These are phyloP conservation scores for Trapa incisa DNA, from an alignment of 345 rosid genomes.

Conservation along the genomic window DNA sequence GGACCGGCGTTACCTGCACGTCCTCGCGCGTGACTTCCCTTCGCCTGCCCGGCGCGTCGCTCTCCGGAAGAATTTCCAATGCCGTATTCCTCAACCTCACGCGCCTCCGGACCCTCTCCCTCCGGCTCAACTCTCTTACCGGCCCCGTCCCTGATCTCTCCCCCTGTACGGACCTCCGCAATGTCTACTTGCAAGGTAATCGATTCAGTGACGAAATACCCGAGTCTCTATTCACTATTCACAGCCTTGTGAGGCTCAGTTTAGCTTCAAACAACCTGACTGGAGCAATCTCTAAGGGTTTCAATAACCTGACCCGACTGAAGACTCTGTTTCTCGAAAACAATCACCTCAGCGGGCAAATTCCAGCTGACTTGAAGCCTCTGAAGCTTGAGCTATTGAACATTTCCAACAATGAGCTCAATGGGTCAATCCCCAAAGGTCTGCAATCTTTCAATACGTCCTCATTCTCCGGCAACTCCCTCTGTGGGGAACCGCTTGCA, in stretches of 20 bases:
- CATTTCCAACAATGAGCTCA: constrained; percentile 27
- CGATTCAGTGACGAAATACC: constrained; percentile 70
- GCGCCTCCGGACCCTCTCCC: constrained; percentile 58
- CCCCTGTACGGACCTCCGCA: constrained; percentile 44
- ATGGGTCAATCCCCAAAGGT: constrained; percentile 26
- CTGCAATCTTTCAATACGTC: constrained; percentile 12
- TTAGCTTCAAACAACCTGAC: constrained; percentile 52
- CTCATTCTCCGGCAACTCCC: constrained; percentile 25
- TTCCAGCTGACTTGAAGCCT: constrained; percentile 31
- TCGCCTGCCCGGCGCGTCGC: constrained; percentile 69
- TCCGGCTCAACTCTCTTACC: constrained; percentile 62
- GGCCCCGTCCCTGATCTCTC: constrained; percentile 79
- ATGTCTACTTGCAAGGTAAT: constrained; percentile 76
- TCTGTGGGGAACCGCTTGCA: constrained; percentile 30
- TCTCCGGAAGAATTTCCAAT: constrained; percentile 50
- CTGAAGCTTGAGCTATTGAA: constrained; percentile 26
- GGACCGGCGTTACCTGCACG: constrained; percentile 71
- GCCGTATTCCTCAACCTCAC: constrained; percentile 77
- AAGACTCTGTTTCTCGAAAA: constrained; percentile 60
- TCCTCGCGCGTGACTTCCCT: constrained; percentile 58
- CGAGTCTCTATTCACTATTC: constrained; percentile 35
- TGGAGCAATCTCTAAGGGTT: constrained; percentile 46
- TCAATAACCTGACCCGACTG: constrained; percentile 57
- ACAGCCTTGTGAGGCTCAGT: constrained; percentile 46
- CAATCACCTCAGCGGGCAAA: constrained; percentile 50